Percentiles rank a stretch among this genome's conserved stretches.
These are phyloP conservation scores for Musa itinerans DNA, from an alignment of 176 grass and related monocot genomes.

Conservation along the genomic window DNA sequence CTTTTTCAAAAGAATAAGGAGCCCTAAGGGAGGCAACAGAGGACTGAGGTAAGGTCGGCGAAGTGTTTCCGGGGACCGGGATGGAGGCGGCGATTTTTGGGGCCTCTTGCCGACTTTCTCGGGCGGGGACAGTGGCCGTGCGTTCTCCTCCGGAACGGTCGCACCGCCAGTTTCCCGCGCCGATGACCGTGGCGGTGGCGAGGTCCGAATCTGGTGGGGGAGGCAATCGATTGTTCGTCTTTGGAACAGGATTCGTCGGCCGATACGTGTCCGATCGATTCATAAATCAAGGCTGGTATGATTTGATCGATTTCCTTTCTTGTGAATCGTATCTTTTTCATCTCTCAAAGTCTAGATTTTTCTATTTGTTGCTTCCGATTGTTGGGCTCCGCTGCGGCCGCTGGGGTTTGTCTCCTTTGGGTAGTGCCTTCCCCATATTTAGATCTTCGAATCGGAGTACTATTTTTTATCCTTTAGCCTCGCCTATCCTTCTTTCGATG, in stretches of 20 bases:
- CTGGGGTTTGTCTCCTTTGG: not conserved
- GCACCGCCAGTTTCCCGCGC: not conserved
- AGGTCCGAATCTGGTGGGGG: not conserved
- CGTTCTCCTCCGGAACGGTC: not conserved
- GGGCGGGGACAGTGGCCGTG: not conserved
- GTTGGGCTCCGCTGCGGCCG: no score
- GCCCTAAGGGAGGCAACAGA: no score
- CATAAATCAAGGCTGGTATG: slow-evolving; percentile 49
- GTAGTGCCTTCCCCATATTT: not conserved
- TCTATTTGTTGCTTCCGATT: not conserved
- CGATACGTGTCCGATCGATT: slow-evolving; percentile 55
- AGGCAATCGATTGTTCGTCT: slow-evolving; percentile 38
- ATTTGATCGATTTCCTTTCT: not conserved
- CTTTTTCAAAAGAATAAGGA: no score
- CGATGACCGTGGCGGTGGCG: not conserved
- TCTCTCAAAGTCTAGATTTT: not conserved
- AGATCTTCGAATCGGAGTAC: not conserved
- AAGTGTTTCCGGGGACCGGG: no score
- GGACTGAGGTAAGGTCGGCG: no score
- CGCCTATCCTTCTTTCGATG: no score
- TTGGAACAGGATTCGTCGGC: slow-evolving; percentile 71
- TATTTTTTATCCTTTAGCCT: not conserved
- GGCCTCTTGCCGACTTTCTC: not conserved
- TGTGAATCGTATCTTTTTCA: not conserved
- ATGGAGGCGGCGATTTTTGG: not conserved